Conservation (phyloP, 306 rosid genomes). For the Pyrus betulifolia region DNA sequence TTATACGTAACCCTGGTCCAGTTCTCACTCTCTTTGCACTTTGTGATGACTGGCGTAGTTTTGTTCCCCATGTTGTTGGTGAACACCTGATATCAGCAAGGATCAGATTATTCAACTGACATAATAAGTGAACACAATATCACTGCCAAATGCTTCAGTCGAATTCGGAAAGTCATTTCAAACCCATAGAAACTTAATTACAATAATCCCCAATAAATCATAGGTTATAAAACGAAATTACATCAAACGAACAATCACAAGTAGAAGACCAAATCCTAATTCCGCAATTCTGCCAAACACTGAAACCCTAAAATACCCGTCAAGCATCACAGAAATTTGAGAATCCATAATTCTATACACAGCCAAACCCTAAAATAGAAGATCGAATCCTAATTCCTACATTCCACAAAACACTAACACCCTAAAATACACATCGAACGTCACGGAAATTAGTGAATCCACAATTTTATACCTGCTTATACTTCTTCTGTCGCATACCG, state of each 20-base stretch:
- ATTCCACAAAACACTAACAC: background rate
- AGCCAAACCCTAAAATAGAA: background rate
- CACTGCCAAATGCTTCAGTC: background rate
- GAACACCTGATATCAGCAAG: constrained; percentile 46
- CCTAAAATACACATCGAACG: background rate
- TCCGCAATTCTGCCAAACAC: background rate
- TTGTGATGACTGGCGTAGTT: constrained; percentile 59
- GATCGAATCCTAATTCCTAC: background rate
- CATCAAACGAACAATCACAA: background rate
- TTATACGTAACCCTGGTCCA: constrained; percentile 93
- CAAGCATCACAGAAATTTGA: background rate
- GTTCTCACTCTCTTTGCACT: constrained; percentile 70
- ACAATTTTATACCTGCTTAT: constrained; percentile 59
- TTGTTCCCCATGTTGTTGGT: constrained; percentile 74
- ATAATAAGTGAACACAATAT: background rate
- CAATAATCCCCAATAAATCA: background rate
- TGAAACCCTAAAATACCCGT: background rate
- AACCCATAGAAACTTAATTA: background rate
- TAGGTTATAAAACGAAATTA: background rate
- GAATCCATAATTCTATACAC: constrained; percentile 9
- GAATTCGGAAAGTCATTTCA: background rate
- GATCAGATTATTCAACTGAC: background rate
- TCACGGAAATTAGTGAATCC: background rate
- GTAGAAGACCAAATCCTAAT: background rate
- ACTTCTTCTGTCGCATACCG: constrained; percentile 72